A percentile compares a stretch with the other conserved stretches of the same genome.
phyloP scores from a whole-genome alignment of 108 stramenopile species.

The Stephanodiscus triporus region DNA sequence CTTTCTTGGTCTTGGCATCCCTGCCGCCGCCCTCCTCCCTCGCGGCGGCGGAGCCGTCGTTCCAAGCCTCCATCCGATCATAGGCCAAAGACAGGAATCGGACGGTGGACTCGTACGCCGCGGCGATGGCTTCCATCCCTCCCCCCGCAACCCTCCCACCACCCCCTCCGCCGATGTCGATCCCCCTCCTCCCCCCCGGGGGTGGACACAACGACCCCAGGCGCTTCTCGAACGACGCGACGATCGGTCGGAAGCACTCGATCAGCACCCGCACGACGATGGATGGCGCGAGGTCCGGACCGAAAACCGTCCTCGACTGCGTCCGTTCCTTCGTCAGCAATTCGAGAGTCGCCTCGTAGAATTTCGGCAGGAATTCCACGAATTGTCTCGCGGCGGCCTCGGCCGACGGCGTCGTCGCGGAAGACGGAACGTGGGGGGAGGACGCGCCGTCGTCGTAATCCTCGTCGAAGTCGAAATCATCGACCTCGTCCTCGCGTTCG shows the following conservation, averaged over 20 bases:
- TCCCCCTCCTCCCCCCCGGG: slow-evolving; percentile 22
- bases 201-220: slow-evolving; percentile 59
- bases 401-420: neutral
- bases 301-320: slow-evolving; percentile 74
- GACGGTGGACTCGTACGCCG: slow-evolving; percentile 75
- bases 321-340: slow-evolving; percentile 72
- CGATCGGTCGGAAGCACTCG: slow-evolving; percentile 78
- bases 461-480: slow-evolving; percentile 46
- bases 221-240: slow-evolving; percentile 70
- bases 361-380: slow-evolving; percentile 70
- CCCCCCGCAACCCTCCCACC: slow-evolving; percentile 27
- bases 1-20: slow-evolving; percentile 14
- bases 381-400: slow-evolving; percentile 41
- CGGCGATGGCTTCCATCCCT: slow-evolving; percentile 70
- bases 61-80: slow-evolving; percentile 73
- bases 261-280: slow-evolving; percentile 64
- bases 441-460: slow-evolving; percentile 4
- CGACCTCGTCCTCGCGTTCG: slow-evolving; percentile 28
- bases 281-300: slow-evolving; percentile 62
- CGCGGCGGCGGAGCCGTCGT: slow-evolving; percentile 35
- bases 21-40: neutral
- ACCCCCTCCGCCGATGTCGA: slow-evolving; percentile 2
- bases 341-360: slow-evolving; percentile 71
- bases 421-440: neutral
- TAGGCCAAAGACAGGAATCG: slow-evolving; percentile 83